A percentile compares a stretch with the other conserved stretches of the same genome.
Conservation (phyloP, 306 rosid genomes). For the Clitoria ternatea region DNA sequence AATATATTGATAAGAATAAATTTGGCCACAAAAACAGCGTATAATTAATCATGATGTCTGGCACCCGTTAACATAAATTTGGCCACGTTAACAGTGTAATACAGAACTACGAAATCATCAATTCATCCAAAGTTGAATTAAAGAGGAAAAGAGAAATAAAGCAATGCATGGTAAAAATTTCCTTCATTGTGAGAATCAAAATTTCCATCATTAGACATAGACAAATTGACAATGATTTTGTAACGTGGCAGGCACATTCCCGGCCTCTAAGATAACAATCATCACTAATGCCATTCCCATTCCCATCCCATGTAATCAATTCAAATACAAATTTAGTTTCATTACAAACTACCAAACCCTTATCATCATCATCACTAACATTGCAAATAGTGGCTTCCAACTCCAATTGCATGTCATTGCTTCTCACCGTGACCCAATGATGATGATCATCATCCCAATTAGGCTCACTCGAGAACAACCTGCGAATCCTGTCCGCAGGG, state of each 20-base stretch:
- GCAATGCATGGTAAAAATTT: constrained; percentile 5
- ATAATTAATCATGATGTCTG: too few relatives aligned
- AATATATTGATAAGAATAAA: too few relatives aligned
- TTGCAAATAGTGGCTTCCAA: background rate
- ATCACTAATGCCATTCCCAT: background rate
- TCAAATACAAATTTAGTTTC: constrained; percentile 1
- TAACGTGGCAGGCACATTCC: background rate
- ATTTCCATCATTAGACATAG: constrained; percentile 2
- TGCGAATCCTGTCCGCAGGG: constrained; percentile 41
- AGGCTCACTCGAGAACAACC: constrained; percentile 29
- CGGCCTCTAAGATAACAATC: constrained; percentile 1
- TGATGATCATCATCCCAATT: constrained; percentile 42
- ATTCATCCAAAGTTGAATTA: constrained; percentile 3
- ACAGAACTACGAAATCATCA: too few relatives aligned
- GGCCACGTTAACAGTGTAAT: background rate
- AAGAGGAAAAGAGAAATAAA: background rate
- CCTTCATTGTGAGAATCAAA: constrained; percentile 15
- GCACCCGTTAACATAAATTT: too few relatives aligned
- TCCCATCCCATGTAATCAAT: constrained; percentile 7
- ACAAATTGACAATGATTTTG: constrained; percentile 2
- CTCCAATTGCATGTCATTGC: constrained; percentile 16
- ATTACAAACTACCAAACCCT: background rate
- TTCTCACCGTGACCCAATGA: constrained; percentile 70
- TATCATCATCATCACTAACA: background rate
- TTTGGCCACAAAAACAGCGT: too few relatives aligned